Percentiles rank a stretch among this genome's conserved stretches.
Conservation (phyloP, 2,329 filamentous ascomycete species). For the Alternaria brassicae region DNA sequence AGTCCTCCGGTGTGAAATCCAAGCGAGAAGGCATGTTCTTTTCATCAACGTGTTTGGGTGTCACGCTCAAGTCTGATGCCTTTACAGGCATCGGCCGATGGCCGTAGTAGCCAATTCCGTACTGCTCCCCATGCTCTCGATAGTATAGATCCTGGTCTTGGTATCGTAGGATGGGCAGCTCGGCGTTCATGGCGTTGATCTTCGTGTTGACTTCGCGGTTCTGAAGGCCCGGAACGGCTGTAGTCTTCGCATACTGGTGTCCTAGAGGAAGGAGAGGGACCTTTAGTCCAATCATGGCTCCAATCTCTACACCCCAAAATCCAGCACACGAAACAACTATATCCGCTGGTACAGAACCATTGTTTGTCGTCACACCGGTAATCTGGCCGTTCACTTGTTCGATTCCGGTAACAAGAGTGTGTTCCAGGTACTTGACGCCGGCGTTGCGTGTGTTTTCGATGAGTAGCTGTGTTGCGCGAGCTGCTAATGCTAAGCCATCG, state of each 20-base stretch:
- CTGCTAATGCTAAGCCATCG: conserved; percentile 67
- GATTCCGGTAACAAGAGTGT: conserved; percentile 66
- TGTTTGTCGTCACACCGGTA: conserved; percentile 63
- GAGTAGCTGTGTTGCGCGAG: conserved; percentile 67
- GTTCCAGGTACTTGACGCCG: conserved; percentile 65
- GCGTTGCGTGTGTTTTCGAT: conserved; percentile 64
- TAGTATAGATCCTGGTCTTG: conserved; percentile 71
- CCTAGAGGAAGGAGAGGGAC: conserved; percentile 67
- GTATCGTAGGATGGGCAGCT: conserved; percentile 66
- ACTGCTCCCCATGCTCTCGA: conserved; percentile 68
- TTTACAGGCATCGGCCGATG: conserved; percentile 68
- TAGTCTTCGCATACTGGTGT: conserved; percentile 71
- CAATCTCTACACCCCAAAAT: conserved; percentile 71
- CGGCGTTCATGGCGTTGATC: conserved; percentile 59
- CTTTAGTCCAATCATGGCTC: conserved; percentile 65
- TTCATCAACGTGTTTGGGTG: conserved; percentile 62
- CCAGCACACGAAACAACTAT: conserved; percentile 69
- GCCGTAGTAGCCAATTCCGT: conserved; percentile 70
- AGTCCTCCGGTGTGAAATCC: conserved; percentile 66
- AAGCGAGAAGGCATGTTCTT: conserved; percentile 70
- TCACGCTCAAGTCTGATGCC: conserved; percentile 62
- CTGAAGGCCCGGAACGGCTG: conserved; percentile 56
- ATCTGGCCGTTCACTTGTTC: conserved; percentile 58
- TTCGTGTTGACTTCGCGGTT: conserved; percentile 50
- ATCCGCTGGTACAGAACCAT: conserved; percentile 62